Conservation (phyloP, 768 basidiomycete genomes). For the Crassisporium funariophilum region DNA sequence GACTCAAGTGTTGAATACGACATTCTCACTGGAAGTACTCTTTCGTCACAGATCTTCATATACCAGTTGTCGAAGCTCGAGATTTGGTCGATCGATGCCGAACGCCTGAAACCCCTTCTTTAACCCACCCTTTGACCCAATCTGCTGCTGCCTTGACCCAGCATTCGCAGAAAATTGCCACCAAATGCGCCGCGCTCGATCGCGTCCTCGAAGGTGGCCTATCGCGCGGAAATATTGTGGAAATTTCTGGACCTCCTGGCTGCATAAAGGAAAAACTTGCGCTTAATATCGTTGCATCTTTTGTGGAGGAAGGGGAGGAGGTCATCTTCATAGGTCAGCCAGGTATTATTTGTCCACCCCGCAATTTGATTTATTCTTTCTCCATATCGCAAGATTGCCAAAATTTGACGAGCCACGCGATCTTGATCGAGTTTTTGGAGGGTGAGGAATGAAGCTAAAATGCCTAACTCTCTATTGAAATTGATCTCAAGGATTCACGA, state of each 20-base stretch:
- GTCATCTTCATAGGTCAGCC: conserved; percentile 66
- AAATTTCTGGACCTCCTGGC: conserved; percentile 79
- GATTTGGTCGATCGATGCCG: conserved; percentile 46
- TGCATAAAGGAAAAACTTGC: conserved; percentile 62
- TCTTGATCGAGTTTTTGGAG: conserved; percentile 27
- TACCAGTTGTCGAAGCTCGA: conserved; percentile 47
- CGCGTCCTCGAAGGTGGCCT: conserved; percentile 65
- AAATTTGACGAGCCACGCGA: conserved; percentile 41
- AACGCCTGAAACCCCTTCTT: conserved; percentile 26
- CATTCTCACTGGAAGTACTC: conserved; percentile 1
- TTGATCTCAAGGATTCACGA: conserved; percentile 16
- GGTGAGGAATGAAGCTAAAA: conserved; percentile 19
- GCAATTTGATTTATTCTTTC: conserved; percentile 4
- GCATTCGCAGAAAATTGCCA: conserved; percentile 34
- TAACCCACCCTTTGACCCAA: conserved; percentile 47
- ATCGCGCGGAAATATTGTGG: conserved; percentile 60
- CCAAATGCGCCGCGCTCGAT: conserved; percentile 54
- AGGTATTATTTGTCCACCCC: background rate
- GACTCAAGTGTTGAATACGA: background rate
- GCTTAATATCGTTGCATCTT: conserved; percentile 48
- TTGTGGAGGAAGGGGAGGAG: conserved; percentile 49
- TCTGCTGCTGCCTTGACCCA: conserved; percentile 50
- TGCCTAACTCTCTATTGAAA: conserved; percentile 3
- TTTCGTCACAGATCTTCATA: conserved; percentile 46
- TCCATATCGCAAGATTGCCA: conserved; percentile 43